A percentile compares a stretch with the other conserved stretches of the same genome.
These are phyloP conservation scores for Coemansia sp. DNA, from an alignment of 371 early-diverging fungal species.

Conservation along the genomic window DNA sequence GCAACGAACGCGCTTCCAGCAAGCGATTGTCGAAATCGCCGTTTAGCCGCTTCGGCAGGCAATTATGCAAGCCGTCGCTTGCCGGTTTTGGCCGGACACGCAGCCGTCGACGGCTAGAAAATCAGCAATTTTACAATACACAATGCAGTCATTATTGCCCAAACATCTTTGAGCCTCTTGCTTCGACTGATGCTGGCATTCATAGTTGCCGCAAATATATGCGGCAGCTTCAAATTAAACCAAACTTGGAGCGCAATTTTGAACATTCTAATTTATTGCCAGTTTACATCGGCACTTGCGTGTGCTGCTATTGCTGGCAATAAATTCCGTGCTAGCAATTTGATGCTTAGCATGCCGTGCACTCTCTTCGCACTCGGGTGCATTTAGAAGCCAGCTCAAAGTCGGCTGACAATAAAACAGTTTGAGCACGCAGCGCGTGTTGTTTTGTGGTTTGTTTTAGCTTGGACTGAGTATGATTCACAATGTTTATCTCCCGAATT, in stretches of 20 bases:
- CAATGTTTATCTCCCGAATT: background rate
- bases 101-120: background rate
- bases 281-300: too few relatives aligned
- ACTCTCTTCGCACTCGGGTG: constrained; percentile 2
- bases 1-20: too few relatives aligned
- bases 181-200: background rate
- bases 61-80: background rate
- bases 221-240: background rate
- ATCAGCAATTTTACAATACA: background rate
- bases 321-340: background rate
- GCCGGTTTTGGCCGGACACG: too few relatives aligned
- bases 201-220: background rate
- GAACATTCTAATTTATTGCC: too few relatives aligned
- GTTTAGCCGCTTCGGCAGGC: background rate
- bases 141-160: background rate
- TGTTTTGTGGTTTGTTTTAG: background rate
- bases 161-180: background rate
- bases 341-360: background rate
- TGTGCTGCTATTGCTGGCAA: background rate
- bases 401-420: background rate
- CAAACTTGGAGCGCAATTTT: too few relatives aligned
- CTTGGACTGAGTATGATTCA: background rate
- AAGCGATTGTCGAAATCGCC: too few relatives aligned
- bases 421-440: background rate
- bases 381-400: background rate